Evolutionary conservation across 805 yeast genomes (phyloP), one percentile per base, ranked within the genome.

Genomic region (Candida alai): DNA sequence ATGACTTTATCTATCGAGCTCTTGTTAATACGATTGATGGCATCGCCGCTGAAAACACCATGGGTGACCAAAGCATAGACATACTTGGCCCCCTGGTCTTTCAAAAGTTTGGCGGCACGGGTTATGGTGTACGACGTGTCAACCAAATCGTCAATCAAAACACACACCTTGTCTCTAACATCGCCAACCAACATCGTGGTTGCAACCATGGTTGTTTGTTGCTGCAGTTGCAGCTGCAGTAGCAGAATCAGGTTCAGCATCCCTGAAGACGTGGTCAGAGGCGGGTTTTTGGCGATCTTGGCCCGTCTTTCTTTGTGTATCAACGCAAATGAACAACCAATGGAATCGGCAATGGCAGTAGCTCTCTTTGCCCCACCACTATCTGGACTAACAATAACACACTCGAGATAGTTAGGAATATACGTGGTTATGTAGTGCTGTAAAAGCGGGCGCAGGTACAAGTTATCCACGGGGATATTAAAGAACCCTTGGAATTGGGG

Each of bases 301-400:
- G 69, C 74, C 44, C 94, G 69, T 54, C 95, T 71, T 55, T 93
- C 98, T 60, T 93, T 93, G 62, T 93, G 97, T 44, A 93, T 88
- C 59, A 93, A 68, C 0, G 99, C 98, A 65, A 93, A 89, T 17
- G 88, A 75, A 66, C 93, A 74, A 13, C 86, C 88, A 38, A 93
- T 63, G 1, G 84, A 75, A 61, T 93, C 99, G 2, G 98, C 98
- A 41, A 93, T 74, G 1, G 90, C 82, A 1, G 96, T 85, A 20
- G 98, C 97, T 45, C 98, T 69, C 59, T 93, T 93, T 32, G 98
- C 99, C 42, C 99, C 99, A 52, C 99, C 99, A 15, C 97, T 93
- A 61, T 93, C 99, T 0, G 99, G 99, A 1, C 96, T 87, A 21
- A 93, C 97, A 48, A 93, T 78, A 6, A 93, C 95, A 26, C 90